Evolutionary conservation across 139 green algal genomes (phyloP).

Genomic region (Coelastrella sp.): DNA sequence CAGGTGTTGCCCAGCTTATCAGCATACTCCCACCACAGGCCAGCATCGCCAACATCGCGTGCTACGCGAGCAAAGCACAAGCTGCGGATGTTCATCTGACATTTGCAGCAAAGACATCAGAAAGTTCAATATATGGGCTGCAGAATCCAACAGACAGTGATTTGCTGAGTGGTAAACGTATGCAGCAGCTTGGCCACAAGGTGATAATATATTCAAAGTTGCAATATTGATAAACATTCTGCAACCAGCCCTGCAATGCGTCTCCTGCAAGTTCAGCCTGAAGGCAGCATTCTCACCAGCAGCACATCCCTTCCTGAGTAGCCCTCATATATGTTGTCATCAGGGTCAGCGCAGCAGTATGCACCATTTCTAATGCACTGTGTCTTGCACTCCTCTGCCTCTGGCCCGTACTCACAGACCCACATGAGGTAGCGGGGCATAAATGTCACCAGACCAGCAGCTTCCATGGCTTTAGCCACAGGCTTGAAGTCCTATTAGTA

Average conservation of each 20-base stretch:
- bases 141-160: too few relatives aligned
- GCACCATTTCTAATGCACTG: constrained; percentile 88
- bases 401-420: constrained; percentile 63
- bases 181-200: too few relatives aligned
- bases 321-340: constrained; percentile 68
- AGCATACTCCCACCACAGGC: constrained; percentile 94
- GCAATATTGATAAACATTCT: too few relatives aligned
- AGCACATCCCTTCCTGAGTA: constrained; percentile 80
- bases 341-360: constrained; percentile 91
- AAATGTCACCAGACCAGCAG: constrained; percentile 64
- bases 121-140: neutral
- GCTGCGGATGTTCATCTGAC: constrained; percentile 89
- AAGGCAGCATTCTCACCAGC: constrained; percentile 51
- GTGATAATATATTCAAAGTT: too few relatives aligned
- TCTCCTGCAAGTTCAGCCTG: neutral
- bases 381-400: constrained; percentile 71
- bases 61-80: constrained; percentile 88
- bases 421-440: constrained; percentile 93
- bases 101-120: neutral
- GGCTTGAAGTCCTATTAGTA: constrained; percentile 50
- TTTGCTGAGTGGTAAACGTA: too few relatives aligned
- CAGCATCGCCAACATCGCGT: constrained; percentile 64
- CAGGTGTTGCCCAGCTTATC: constrained; percentile 78
- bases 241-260: neutral
- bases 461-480: constrained; percentile 39